Evolutionary conservation across 768 basidiomycete genomes (phyloP).

Genomic region (Phaeolepiota aurea): DNA sequence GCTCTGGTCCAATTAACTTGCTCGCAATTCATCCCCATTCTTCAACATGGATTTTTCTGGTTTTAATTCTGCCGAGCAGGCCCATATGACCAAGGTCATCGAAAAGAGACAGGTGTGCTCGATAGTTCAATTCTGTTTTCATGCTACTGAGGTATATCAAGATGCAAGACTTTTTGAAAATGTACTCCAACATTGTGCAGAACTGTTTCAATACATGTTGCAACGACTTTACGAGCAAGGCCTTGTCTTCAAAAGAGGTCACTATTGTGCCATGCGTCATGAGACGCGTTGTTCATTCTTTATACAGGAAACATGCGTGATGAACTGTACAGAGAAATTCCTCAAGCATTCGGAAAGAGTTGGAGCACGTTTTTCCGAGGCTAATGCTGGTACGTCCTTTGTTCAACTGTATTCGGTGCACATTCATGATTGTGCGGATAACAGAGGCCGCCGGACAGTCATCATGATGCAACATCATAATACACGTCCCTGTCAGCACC

Average conservation of each 20-base stretch:
- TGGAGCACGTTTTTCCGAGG: conserved; percentile 85
- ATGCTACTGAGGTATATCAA: conserved; percentile 17
- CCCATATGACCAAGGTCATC: conserved; percentile 90
- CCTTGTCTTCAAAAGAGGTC: conserved; percentile 90
- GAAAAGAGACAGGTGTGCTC: conserved; percentile 88
- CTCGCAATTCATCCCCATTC: conserved; percentile 9
- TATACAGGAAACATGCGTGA: conserved; percentile 74
- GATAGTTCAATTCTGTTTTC: not conserved
- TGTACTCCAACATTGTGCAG: conserved; percentile 93
- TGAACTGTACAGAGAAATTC: conserved; percentile 97
- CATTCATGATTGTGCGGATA: not conserved
- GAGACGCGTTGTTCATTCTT: conserved; percentile 1
- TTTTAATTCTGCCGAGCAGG: conserved; percentile 87
- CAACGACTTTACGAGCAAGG: conserved; percentile 95
- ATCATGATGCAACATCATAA: no score
- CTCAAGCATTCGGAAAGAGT: conserved; percentile 93
- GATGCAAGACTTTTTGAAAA: conserved; percentile 98
- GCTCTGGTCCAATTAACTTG: conserved; percentile 6
- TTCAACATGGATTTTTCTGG: conserved; percentile 80
- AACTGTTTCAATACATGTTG: conserved; percentile 93
- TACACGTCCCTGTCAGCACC: no score
- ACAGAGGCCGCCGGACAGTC: no score
- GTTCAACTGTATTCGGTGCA: not conserved
- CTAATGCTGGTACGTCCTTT: conserved; percentile 71
- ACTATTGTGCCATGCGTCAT: conserved; percentile 1